Percentiles rank a stretch among this genome's conserved stretches.
Conservation (phyloP, 345 rosid species). For the Cochlearia excelsa region DNA sequence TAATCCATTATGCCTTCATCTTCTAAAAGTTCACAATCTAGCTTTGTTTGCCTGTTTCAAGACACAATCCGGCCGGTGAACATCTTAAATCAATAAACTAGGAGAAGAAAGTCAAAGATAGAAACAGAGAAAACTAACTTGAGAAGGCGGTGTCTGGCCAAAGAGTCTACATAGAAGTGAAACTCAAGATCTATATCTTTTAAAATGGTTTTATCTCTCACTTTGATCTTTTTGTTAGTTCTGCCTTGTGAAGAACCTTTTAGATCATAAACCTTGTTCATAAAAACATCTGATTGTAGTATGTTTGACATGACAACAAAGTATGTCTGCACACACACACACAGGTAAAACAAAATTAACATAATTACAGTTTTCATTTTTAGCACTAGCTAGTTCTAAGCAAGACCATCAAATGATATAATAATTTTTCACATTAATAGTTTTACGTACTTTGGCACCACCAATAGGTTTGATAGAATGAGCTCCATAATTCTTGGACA, state of each 20-base stretch:
- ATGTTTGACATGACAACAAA: constrained; percentile 49
- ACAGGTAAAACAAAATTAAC: neutral
- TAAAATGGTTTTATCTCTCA: constrained; percentile 41
- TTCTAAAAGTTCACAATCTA: constrained; percentile 58
- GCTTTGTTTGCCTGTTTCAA: constrained; percentile 49
- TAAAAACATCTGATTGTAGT: constrained; percentile 36
- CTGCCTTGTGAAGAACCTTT: constrained; percentile 61
- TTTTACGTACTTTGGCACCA: constrained; percentile 45
- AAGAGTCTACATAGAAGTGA: constrained; percentile 48
- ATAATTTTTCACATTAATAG: neutral
- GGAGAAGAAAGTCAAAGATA: constrained; percentile 17
- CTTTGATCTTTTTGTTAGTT: constrained; percentile 31
- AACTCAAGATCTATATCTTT: constrained; percentile 56
- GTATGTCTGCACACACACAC: constrained; percentile 43
- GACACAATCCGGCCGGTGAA: neutral
- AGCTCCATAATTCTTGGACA: constrained; percentile 50
- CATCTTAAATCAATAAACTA: neutral
- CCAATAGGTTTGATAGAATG: constrained; percentile 50
- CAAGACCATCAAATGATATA: too few relatives aligned
- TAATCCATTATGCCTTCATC: constrained; percentile 55
- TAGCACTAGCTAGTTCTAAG: neutral
- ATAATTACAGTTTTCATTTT: neutral
- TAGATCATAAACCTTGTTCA: constrained; percentile 49
- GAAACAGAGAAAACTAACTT: constrained; percentile 34
- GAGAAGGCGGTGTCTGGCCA: constrained; percentile 41